A percentile compares a stretch with the other conserved stretches of the same genome.
Evolutionary conservation across 2,329 filamentous ascomycete genomes (phyloP).

Genomic region (Metarhizium guizhouense): DNA sequence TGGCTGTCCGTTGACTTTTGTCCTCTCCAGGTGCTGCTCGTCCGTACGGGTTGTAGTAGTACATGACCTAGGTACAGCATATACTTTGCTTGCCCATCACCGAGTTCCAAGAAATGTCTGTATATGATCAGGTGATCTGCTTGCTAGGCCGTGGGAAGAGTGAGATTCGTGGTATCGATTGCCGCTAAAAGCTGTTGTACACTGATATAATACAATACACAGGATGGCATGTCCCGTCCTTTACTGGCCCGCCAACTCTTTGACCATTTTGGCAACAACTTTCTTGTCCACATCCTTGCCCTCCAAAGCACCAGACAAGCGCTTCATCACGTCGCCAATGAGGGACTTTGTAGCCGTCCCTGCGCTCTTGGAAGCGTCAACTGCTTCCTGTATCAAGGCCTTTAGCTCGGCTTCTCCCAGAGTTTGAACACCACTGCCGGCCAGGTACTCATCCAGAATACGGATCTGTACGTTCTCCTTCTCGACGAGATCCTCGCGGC

Average conservation of each 20-base stretch:
- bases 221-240: background rate
- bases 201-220: background rate
- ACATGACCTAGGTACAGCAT: too few relatives aligned
- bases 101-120: background rate
- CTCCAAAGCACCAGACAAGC: slow-evolving; percentile 44
- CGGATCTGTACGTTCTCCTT: slow-evolving; percentile 60
- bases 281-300: slow-evolving; percentile 57
- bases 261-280: slow-evolving; percentile 52
- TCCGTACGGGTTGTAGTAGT: too few relatives aligned
- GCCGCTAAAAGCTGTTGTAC: background rate
- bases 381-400: slow-evolving; percentile 38
- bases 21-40: too few relatives aligned
- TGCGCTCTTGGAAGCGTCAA: slow-evolving; percentile 41
- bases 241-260: slow-evolving; percentile 30
- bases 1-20: too few relatives aligned
- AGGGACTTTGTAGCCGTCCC: slow-evolving; percentile 35
- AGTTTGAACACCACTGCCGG: slow-evolving; percentile 48
- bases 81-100: background rate
- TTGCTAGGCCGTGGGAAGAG: background rate
- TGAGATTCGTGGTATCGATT: background rate
- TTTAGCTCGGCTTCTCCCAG: slow-evolving; percentile 51
- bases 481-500: slow-evolving; percentile 58
- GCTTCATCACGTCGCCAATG: slow-evolving; percentile 56
- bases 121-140: background rate
- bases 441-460: slow-evolving; percentile 58